phyloP scores from a whole-genome alignment of 768 basidiomycete genomes.

The Podaxis mareebaensis region DNA sequence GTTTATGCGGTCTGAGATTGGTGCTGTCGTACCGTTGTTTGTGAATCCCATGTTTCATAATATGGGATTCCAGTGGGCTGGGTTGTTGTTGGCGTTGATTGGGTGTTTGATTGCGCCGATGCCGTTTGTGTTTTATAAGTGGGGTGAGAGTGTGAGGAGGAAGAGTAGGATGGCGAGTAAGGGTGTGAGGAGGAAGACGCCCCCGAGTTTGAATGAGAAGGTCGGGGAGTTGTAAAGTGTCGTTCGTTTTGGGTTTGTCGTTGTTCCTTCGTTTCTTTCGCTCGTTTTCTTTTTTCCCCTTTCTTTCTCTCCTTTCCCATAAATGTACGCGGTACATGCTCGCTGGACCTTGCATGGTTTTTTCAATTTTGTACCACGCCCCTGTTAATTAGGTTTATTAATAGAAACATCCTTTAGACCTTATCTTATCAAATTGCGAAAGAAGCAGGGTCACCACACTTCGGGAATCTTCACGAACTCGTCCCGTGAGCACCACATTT shows the following conservation, averaged over 20 bases:
- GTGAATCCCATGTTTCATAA: slow-evolving; percentile 42
- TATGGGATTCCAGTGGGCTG: slow-evolving; percentile 42
- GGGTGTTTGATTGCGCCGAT: slow-evolving; percentile 36
- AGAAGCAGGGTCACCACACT: background rate
- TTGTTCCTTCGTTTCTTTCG: too few species aligned
- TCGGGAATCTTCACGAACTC: too few species aligned
- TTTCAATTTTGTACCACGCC: too few species aligned
- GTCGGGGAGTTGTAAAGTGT: too few species aligned
- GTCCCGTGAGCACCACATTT: too few species aligned
- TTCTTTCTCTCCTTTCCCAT: too few species aligned
- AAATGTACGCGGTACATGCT: too few species aligned
- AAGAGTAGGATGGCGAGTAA: slow-evolving; percentile 21
- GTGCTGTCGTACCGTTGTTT: slow-evolving; percentile 39
- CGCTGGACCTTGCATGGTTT: too few species aligned
- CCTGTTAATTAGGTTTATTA: background rate
- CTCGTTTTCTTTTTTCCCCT: too few species aligned
- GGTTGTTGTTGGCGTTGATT: slow-evolving; percentile 35
- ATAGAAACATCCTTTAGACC: background rate
- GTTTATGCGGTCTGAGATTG: slow-evolving; percentile 36
- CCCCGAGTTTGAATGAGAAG: too few species aligned
- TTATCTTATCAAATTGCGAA: background rate
- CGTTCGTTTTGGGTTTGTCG: too few species aligned
- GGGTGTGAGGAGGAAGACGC: background rate
- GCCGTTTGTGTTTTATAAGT: slow-evolving; percentile 40
- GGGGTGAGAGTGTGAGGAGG: slow-evolving; percentile 42